A percentile compares a stretch with the other conserved stretches of the same genome.
phyloP scores from a whole-genome alignment of 768 basidiomycete species.

The Pisolithus tinctorius region DNA sequence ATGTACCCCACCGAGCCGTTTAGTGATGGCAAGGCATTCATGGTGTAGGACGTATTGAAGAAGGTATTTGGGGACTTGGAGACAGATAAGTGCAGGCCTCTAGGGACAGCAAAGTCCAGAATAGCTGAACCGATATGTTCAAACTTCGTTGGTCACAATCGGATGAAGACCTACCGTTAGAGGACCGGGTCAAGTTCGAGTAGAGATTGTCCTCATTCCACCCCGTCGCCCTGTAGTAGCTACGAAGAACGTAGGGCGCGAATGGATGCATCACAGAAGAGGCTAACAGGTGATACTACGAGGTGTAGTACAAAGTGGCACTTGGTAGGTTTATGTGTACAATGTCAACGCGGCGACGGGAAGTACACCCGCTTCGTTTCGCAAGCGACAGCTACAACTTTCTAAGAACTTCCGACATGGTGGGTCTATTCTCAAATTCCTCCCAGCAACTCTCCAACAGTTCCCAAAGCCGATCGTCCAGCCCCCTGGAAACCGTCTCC shows the following conservation, averaged over 20 bases:
- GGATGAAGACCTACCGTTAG: constrained; percentile 54
- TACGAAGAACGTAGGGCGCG: constrained; percentile 79
- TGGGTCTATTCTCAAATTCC: constrained; percentile 31
- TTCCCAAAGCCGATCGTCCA: constrained; percentile 41
- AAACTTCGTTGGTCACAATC: not conserved
- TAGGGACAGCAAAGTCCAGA: constrained; percentile 85
- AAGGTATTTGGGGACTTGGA: constrained; percentile 85
- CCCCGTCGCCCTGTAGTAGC: constrained; percentile 86
- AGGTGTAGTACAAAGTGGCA: no score
- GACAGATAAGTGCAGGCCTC: constrained; percentile 69
- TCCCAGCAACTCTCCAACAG: constrained; percentile 40
- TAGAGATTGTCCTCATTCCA: constrained; percentile 98
- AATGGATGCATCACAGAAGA: constrained; percentile 66
- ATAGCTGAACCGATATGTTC: constrained; percentile 48
- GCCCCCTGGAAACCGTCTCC: constrained; percentile 32
- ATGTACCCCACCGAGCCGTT: constrained; percentile 93
- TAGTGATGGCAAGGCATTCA: constrained; percentile 88
- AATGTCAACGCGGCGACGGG: no score
- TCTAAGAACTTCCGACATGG: constrained; percentile 30
- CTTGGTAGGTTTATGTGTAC: no score
- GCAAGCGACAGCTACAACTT: constrained; percentile 8
- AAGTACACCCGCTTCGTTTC: not conserved
- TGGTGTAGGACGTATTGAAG: constrained; percentile 87
- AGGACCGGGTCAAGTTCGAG: constrained; percentile 82
- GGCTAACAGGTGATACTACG: no score